These are phyloP conservation scores for Dactylonectria estremocensis DNA, from an alignment of 2,329 filamentous ascomycete species.

Conservation along the genomic window DNA sequence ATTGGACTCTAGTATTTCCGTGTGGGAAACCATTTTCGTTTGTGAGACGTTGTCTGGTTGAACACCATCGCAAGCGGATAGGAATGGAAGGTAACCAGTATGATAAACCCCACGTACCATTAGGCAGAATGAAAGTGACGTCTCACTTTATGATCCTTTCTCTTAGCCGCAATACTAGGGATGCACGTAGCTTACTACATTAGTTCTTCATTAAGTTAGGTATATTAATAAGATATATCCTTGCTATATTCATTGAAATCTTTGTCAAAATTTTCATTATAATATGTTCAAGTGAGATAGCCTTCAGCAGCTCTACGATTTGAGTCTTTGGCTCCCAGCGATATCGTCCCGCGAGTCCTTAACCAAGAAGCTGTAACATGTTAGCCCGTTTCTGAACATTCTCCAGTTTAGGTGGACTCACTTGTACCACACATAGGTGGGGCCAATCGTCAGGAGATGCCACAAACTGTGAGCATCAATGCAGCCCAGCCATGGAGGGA, in stretches of 20 bases:
- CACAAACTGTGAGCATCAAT: slow-evolving; percentile 96
- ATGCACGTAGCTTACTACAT: too few species aligned
- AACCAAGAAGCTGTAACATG: slow-evolving; percentile 79
- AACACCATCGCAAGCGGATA: too few species aligned
- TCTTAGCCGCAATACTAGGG: too few species aligned
- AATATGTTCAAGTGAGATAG: background rate
- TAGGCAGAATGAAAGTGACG: too few species aligned
- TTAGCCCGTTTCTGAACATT: slow-evolving; percentile 39
- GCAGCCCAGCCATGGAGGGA: slow-evolving; percentile 85
- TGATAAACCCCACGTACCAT: too few species aligned
- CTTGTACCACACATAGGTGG: slow-evolving; percentile 95
- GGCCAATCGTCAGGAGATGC: slow-evolving; percentile 93
- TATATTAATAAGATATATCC: slow-evolving; percentile 10
- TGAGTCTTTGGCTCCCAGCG: slow-evolving; percentile 76
- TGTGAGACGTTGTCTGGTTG: too few species aligned
- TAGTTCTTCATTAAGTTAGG: slow-evolving; percentile 5
- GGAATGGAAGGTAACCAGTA: too few species aligned
- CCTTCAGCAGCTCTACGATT: slow-evolving; percentile 63
- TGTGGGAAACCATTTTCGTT: too few species aligned
- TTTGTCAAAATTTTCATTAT: background rate
- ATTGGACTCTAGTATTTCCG: too few species aligned
- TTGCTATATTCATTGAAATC: slow-evolving; percentile 10
- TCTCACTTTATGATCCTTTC: too few species aligned
- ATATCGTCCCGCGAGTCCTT: slow-evolving; percentile 90
- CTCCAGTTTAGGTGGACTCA: slow-evolving; percentile 69